Conservation (phyloP, 768 basidiomycete species). For the Lentinula sp. region DNA sequence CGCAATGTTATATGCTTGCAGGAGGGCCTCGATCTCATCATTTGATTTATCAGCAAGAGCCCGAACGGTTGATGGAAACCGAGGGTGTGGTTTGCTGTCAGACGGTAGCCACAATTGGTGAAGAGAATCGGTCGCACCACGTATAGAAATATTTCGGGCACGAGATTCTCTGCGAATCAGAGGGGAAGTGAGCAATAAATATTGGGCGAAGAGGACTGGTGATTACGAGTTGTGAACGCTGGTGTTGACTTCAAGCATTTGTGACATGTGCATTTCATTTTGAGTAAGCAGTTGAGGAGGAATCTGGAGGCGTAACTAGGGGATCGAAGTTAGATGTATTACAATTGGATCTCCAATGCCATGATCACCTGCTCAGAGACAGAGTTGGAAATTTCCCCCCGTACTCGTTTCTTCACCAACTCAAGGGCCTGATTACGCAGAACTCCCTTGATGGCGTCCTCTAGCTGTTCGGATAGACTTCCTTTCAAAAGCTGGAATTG, state of each 20-base stretch:
- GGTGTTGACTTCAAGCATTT: neutral
- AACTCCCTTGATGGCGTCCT: neutral
- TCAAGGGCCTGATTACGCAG: neutral
- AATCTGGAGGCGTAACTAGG: neutral
- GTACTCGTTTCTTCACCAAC: neutral
- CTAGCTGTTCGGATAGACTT: neutral
- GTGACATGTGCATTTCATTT: neutral
- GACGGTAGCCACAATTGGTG: neutral
- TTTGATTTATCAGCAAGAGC: neutral
- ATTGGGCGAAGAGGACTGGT: neutral
- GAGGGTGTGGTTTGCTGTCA: neutral
- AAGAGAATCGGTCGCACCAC: neutral
- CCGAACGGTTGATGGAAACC: neutral
- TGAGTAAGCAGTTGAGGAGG: neutral
- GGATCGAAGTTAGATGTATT: neutral
- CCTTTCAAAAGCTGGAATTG: neutral
- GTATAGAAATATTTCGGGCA: neutral
- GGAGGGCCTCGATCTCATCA: neutral
- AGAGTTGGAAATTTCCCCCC: neutral
- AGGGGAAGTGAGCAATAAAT: neutral
- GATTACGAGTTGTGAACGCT: neutral
- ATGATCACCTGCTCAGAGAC: neutral
- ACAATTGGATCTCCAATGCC: neutral
- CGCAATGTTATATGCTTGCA: neutral
- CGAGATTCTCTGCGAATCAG: neutral